Evolutionary conservation across 257 asterid species (phyloP), one percentile per base, ranked within the genome.

Genomic region (Asclepias syriaca): DNA sequence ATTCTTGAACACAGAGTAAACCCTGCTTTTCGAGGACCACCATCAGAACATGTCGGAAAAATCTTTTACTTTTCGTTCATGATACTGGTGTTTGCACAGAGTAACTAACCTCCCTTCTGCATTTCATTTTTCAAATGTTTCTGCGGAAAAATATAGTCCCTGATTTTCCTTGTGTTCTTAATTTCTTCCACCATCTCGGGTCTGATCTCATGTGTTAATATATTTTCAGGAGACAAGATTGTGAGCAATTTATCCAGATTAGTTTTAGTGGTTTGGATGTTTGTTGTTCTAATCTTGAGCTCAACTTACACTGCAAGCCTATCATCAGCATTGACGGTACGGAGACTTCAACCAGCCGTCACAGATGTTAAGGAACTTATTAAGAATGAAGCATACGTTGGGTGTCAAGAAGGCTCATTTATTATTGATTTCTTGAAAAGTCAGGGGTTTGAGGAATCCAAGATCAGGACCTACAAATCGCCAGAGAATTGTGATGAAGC

Each of bases 241-340:
- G 70, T 79, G 57, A 79, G 70, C 70, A 77, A 61, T 64, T 74
- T 87, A 58, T 56, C 85, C 40, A 77, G 84, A 64, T 53, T 87
- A 60, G 74, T 83, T 76, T 15, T 87, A 27, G 79, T 80, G 40
- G 72, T 75, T 51, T 85, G 92, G 87, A 83, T 81, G 16, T 78
- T 83, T 5, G 90, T 87, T 13, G 92, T 79, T 7, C 75, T 78
- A 27, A 75, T 85, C 64, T 65, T 87, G 29, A 83, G 57, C 77
- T 85, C 89, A n/a, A 85, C 89, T 29, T 87, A 87, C 67, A 85
- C 82, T 4, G 88, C 89, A 54, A 87, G 78, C 68, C 74, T 87
- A 66, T 77, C 88, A 3, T 81, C 92, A 11, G 83, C 78, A 70
- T 81, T 87, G 56, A 85, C 88, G 11, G 73, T 73, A 49, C 74